Conservation (phyloP, 2,329 filamentous ascomycete genomes). For the Alternaria triticina region DNA sequence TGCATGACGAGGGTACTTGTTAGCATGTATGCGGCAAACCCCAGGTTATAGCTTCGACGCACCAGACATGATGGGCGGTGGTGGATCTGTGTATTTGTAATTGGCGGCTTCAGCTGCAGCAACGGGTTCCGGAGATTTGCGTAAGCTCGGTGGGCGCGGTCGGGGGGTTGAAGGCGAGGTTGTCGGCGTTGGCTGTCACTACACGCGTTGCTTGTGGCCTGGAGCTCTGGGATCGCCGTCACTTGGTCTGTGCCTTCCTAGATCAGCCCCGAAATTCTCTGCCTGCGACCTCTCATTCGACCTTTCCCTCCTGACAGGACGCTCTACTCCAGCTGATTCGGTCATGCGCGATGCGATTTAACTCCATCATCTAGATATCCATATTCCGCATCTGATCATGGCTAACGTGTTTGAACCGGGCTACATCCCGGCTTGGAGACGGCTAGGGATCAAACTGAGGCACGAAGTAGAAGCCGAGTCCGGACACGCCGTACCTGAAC, state of each 20-base stretch:
- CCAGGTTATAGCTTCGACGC: conserved; percentile 30
- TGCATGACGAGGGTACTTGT: conserved; percentile 34
- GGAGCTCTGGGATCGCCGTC: conserved; percentile 36
- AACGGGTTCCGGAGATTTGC: conserved; percentile 34
- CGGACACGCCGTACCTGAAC: conserved; percentile 35
- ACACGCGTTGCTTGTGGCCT: conserved; percentile 46
- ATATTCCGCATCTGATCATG: conserved; percentile 43
- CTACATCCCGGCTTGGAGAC: conserved; percentile 63
- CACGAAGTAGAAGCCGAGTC: conserved; percentile 50
- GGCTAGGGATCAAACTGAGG: conserved; percentile 66
- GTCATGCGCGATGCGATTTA: conserved; percentile 40
- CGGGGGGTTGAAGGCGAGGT: conserved; percentile 30
- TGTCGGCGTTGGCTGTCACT: conserved; percentile 28
- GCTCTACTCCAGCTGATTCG: conserved; percentile 42
- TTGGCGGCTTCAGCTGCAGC: conserved; percentile 35
- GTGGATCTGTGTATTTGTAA: conserved; percentile 26
- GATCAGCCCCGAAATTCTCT: conserved; percentile 43
- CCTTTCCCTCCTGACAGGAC: conserved; percentile 32
- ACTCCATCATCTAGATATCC: conserved; percentile 23
- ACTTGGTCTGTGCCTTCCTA: conserved; percentile 24
- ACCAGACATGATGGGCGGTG: conserved; percentile 51
- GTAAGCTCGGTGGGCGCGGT: conserved; percentile 36
- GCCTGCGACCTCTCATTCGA: conserved; percentile 43
- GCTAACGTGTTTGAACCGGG: conserved; percentile 16
- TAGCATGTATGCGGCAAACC: conserved; percentile 32